A percentile compares a stretch with the other conserved stretches of the same genome.
phyloP scores from a whole-genome alignment of 257 asterid genomes.

The Fraxinus quadrangulata region DNA sequence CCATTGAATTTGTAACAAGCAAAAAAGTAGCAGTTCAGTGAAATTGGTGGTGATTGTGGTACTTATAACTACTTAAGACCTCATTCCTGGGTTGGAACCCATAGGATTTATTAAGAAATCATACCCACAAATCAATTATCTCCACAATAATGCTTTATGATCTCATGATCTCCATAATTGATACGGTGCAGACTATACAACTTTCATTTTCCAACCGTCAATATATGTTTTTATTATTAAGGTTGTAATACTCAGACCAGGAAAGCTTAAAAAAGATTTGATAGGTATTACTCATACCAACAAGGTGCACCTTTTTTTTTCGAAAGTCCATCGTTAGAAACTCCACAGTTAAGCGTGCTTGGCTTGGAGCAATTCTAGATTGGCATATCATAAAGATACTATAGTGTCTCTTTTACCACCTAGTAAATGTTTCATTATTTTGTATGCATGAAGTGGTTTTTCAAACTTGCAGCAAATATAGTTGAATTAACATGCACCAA shows the following conservation, averaged over 20 bases:
- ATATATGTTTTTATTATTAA: not conserved
- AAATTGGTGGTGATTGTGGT: not conserved
- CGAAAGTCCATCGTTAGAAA: too few relatives aligned
- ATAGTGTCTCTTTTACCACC: not conserved
- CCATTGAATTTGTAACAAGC: not conserved
- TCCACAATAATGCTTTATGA: not conserved
- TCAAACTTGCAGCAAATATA: not conserved
- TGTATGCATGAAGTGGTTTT: not conserved
- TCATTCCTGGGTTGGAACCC: not conserved
- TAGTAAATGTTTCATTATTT: not conserved
- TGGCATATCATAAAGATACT: too few relatives aligned
- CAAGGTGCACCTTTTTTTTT: too few relatives aligned
- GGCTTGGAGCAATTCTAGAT: too few relatives aligned
- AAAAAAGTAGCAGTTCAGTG: not conserved
- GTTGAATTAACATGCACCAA: not conserved
- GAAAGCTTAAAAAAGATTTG: too few relatives aligned
- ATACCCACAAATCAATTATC: not conserved
- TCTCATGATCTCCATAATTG: not conserved
- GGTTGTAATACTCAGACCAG: too few relatives aligned
- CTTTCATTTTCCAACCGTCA: not conserved
- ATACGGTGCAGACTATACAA: not conserved
- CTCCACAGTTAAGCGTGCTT: too few relatives aligned
- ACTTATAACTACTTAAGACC: not conserved
- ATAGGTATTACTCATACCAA: too few relatives aligned
- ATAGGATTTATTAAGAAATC: not conserved